These are phyloP conservation scores for Spergularia bocconei DNA, from an alignment of 148 eudicot species.

Conservation along the genomic window DNA sequence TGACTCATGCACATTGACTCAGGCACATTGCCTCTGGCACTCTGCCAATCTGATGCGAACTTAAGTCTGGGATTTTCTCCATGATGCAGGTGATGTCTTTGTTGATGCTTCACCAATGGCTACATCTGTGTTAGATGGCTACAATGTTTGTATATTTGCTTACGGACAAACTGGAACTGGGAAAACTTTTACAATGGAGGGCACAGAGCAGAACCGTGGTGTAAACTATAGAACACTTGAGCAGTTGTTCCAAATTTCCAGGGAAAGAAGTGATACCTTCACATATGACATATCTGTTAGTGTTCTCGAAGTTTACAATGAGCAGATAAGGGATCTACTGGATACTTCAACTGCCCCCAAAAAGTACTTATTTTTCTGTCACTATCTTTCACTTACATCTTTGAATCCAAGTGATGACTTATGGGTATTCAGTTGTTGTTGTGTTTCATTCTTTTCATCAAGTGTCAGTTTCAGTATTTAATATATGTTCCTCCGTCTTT, in stretches of 20 bases:
- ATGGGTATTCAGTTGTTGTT: neutral
- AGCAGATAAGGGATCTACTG: constrained; percentile 85
- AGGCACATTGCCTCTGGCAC: neutral
- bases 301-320: constrained; percentile 95
- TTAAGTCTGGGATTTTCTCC: constrained; percentile 11
- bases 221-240: constrained; percentile 91
- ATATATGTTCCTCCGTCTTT: neutral
- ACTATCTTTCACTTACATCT: neutral
- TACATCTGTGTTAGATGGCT: constrained; percentile 86
- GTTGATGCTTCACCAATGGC: constrained; percentile 93
- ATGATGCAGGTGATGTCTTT: constrained; percentile 68
- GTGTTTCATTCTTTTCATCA: neutral
- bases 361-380: constrained; percentile 38
- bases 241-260: constrained; percentile 62
- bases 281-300: constrained; percentile 74
- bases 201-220: constrained; percentile 72
- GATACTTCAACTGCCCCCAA: constrained; percentile 57
- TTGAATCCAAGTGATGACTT: neutral
- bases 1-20: constrained; percentile 4
- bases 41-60: neutral
- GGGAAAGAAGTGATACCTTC: constrained; percentile 63
- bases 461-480: too few species aligned
- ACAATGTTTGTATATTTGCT: constrained; percentile 94
- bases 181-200: constrained; percentile 98
- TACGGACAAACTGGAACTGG: constrained; percentile 98